Evolutionary conservation across 2,329 filamentous ascomycete genomes (phyloP).

Genomic region (Penicillium capsulatum): DNA sequence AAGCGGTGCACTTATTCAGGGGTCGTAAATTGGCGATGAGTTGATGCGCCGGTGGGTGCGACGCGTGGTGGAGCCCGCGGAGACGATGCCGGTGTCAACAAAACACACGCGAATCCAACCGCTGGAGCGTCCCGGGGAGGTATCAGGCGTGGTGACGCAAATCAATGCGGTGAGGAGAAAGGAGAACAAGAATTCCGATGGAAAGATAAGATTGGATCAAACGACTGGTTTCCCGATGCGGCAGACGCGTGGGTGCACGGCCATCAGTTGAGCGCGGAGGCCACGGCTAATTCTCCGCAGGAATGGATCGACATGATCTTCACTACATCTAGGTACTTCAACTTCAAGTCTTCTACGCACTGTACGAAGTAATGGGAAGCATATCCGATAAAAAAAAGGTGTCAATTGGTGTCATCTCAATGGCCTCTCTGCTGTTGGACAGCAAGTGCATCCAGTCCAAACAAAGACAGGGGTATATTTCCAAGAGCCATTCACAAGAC

Average conservation of each 20-base stretch:
- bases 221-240: slow-evolving; percentile 10
- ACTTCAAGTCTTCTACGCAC: slow-evolving; percentile 2
- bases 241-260: slow-evolving; percentile 22
- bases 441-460: slow-evolving; percentile 1
- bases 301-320: slow-evolving; percentile 22
- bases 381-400: slow-evolving; percentile 3
- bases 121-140: neutral
- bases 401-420: slow-evolving; percentile 11
- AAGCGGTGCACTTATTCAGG: neutral
- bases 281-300: slow-evolving; percentile 14
- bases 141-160: neutral
- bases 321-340: slow-evolving; percentile 8
- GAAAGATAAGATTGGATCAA: slow-evolving; percentile 23
- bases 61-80: slow-evolving; percentile 24
- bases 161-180: neutral
- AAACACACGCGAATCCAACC: slow-evolving; percentile 12
- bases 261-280: slow-evolving; percentile 19
- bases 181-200: neutral
- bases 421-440: neutral
- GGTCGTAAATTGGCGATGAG: slow-evolving; percentile 1
- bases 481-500: slow-evolving; percentile 4
- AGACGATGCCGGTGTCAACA: slow-evolving; percentile 17
- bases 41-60: slow-evolving; percentile 10
- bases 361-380: no score
- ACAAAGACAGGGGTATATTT: no score